Evolutionary conservation across 1,284 basidiomycete genomes (phyloP), one percentile per base, ranked within the genome.

Genomic region (Trichosporon sp.): DNA sequence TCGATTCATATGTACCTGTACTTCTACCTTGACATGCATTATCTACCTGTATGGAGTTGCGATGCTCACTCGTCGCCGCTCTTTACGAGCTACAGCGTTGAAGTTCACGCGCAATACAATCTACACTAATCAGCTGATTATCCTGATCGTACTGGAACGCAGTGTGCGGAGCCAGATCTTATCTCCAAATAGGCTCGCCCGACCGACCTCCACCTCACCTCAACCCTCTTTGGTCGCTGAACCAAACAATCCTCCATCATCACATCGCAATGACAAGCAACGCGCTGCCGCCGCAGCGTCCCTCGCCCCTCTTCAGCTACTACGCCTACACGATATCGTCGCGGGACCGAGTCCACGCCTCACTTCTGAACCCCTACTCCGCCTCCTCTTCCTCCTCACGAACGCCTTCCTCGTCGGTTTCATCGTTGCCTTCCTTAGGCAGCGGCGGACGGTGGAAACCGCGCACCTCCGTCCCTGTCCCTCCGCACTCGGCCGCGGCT

Each of bases 281-380:
- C 31, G 31, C 32, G 32, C 59, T 63, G 4, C 59, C 59, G 16
- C 59, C 59, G 6, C 59, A 63, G 32, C 59, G 59, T 6, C 59
- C 59, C 31, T 63, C 59, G 5, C 76, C 76, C 0, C 69, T 75
- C 16, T 76, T 74, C 73, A 78, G 79, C 12, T 81, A 77, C 78
- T 76, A 79, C 67, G 74, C 75, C 11, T 76, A 78, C 69, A 74
- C 78, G n/a, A 32, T 79, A 32, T 71, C 76, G 11, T 66, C 76
- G 4, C 77, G 78, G 14, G 66, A 69, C 10, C 67, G 74, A 35
- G 71, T 77, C 26, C 76, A 80, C 65, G 70, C 70, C 1, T 66
- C 71, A 0, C 68, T 77, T 7, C 63, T 65, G 10, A 51, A 65
- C 12, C 37, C 66, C 14, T 35, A 61, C 14, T 21, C 61, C 38